Conservation (phyloP, 2,329 filamentous ascomycete species). For the Cladophialophora immunda region DNA sequence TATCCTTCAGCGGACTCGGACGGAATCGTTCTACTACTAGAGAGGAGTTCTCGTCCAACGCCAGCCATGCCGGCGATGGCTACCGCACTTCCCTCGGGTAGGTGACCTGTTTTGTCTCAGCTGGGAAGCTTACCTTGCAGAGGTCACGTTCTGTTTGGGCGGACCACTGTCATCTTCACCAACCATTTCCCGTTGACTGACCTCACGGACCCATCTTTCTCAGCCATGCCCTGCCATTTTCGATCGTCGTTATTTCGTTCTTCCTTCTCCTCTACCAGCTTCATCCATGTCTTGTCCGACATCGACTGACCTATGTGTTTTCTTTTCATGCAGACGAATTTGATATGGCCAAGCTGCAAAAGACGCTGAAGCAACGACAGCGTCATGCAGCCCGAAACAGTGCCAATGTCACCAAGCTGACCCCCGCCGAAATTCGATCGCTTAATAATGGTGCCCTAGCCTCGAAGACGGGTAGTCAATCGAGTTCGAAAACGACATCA, state of each 20-base stretch:
- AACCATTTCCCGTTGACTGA: constrained; percentile 21
- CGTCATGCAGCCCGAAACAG: constrained; percentile 33
- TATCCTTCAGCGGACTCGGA: constrained; percentile 14
- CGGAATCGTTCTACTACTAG: constrained; percentile 9
- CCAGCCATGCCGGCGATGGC: constrained; percentile 27
- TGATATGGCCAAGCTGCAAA: constrained; percentile 42
- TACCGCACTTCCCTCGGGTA: constrained; percentile 27
- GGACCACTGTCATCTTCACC: constrained; percentile 22
- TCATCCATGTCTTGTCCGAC: constrained; percentile 26
- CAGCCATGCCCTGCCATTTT: constrained; percentile 18
- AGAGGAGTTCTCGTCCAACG: constrained; percentile 19
- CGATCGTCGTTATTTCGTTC: constrained; percentile 3
- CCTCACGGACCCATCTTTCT: constrained; percentile 16
- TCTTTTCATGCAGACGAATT: constrained; percentile 36
- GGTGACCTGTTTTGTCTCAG: constrained; percentile 30
- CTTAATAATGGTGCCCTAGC: constrained; percentile 37
- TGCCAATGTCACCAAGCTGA: constrained; percentile 39
- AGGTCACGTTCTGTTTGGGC: constrained; percentile 23
- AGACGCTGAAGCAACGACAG: constrained; percentile 40
- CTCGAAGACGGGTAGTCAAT: constrained; percentile 35
- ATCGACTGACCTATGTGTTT: constrained; percentile 26
- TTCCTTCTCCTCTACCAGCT: neutral
- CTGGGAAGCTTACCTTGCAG: constrained; percentile 28
- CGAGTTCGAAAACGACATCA: constrained; percentile 33
- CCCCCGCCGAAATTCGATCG: constrained; percentile 41